Conservation (phyloP, 176 grass and related monocot species). For the Carex cristatella region DNA sequence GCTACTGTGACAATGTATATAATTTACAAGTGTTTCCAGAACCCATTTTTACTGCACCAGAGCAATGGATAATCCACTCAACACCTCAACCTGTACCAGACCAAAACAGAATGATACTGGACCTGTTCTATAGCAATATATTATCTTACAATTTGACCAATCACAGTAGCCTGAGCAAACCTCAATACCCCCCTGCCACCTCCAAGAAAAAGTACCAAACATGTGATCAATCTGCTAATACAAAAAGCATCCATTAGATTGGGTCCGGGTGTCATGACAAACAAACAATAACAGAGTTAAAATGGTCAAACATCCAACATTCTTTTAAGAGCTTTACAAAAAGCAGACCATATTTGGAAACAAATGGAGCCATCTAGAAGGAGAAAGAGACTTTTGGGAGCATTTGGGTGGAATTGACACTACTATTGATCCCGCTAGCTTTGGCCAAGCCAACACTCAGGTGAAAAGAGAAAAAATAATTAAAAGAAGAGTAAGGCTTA, state of each 20-base stretch:
- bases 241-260: not conserved
- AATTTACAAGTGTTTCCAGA: too few relatives aligned
- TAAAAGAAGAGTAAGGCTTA: not conserved
- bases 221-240: not conserved
- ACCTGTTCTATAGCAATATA: not conserved
- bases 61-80: too few relatives aligned
- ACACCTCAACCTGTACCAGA: too few relatives aligned
- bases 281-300: not conserved
- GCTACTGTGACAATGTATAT: too few relatives aligned
- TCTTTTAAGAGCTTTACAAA: not conserved
- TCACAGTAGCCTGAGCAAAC: not conserved
- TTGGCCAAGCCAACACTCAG: conserved; percentile 97
- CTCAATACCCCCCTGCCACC: not conserved
- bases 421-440: conserved; percentile 76
- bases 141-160: not conserved
- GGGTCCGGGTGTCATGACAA: not conserved
- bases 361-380: conserved; percentile 87
- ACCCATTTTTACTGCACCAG: too few relatives aligned
- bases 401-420: conserved; percentile 88
- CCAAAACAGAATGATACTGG: not conserved
- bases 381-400: conserved; percentile 88
- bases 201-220: not conserved
- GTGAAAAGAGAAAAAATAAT: conserved; percentile 26
- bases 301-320: not conserved
- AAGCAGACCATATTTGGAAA: conserved; percentile 84